Conservation (phyloP, 1,139 yeast genomes). For the Pichia sp. region DNA sequence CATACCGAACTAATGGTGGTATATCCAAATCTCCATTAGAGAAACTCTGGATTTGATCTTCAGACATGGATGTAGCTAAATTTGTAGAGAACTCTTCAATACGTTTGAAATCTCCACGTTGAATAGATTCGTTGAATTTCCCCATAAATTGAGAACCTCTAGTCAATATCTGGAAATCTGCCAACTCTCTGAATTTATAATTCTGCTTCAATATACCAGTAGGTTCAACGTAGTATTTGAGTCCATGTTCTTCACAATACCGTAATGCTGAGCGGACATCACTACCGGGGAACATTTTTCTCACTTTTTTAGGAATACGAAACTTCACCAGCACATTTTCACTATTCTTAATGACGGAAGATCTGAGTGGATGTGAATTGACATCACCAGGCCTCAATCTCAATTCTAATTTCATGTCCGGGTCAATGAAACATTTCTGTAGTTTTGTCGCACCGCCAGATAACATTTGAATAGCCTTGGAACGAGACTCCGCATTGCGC, state of each 20-base stretch:
- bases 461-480: constrained; percentile 62
- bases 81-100: constrained; percentile 39
- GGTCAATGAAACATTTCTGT: constrained; percentile 30
- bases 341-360: constrained; percentile 35
- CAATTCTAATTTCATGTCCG: constrained; percentile 43
- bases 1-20: constrained; percentile 83
- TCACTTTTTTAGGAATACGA: constrained; percentile 62
- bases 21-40: constrained; percentile 50
- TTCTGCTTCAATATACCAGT: constrained; percentile 64
- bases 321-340: constrained; percentile 68
- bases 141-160: constrained; percentile 46
- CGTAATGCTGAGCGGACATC: constrained; percentile 47
- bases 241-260: constrained; percentile 22
- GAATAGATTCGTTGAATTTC: constrained; percentile 35
- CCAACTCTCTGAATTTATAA: constrained; percentile 74
- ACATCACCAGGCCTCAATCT: constrained; percentile 61
- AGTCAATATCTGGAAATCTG: constrained; percentile 77
- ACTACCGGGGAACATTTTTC: constrained; percentile 38
- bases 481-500: constrained; percentile 55
- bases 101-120: constrained; percentile 32
- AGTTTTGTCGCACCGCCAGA: constrained; percentile 65
- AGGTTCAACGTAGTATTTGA: constrained; percentile 43
- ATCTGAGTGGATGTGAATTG: constrained; percentile 75
- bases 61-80: constrained; percentile 34
- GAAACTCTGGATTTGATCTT: constrained; percentile 21